Evolutionary conservation across 148 eudicot species (phyloP), one percentile per base, ranked within the genome.

Genomic region (Rhododendron williamsianum): DNA sequence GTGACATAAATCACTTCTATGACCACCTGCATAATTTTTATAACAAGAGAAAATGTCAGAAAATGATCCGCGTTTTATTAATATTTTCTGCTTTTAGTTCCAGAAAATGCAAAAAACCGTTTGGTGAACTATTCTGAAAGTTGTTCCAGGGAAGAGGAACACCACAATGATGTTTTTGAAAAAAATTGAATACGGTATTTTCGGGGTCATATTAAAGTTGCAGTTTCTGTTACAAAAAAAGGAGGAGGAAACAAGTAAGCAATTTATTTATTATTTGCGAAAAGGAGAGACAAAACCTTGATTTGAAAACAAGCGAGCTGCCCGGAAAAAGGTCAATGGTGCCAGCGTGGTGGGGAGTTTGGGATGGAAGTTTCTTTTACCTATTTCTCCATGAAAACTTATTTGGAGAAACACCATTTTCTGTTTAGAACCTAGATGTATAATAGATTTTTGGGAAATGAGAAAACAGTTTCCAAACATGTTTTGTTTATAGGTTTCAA

Each of bases 1-100:
- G 56, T 77, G 3, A 89, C 84, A 51, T 91, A 91, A 45, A 89
- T 71, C 16, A 38, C 82, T 88, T 91, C 92, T 25, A 91, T 82
- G 3, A 89, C 90, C 48, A 81, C 83, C 82, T 80, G 82, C 82
- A 54, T 48, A 49, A 52, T 69, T 69, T 27, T 41, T 71, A 71
- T 4, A 71, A 27, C 35, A 41, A 35, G 36, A 27, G 36, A 27
- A 82, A 36, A 30, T 12, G 19, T 71, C 19, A 71, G 30, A 12
- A 13, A 71, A 71, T 33, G 38, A 71, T 71, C 13, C 8, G 15
- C 8, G 2, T 71, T 71, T 71, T 71, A 15, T 67, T 3, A 10
- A 25, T 0, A 12, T 12, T 71, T 27, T 71, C 19, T 30, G 76
- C 33, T 30, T 71, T 71, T 3, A 30, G 76, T 71, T 71, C 19